Percentiles rank a stretch among this genome's conserved stretches.
These are phyloP conservation scores for Wickerhamomyces rabaulensis DNA, from an alignment of 805 yeast genomes.

Conservation along the genomic window DNA sequence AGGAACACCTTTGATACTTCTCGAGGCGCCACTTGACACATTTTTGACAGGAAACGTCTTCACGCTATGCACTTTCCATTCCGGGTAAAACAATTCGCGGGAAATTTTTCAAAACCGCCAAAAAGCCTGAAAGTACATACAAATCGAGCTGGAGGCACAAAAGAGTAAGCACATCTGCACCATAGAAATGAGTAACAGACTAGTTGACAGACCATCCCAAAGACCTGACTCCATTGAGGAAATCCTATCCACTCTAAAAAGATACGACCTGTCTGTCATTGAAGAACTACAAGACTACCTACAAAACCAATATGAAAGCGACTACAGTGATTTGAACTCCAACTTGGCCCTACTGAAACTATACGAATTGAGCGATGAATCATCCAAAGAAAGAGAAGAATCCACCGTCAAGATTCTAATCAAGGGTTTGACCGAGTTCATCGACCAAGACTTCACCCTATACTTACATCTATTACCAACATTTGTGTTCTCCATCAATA, in stretches of 20 bases:
- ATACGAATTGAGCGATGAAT: slow-evolving; percentile 32
- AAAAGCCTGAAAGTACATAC: neutral
- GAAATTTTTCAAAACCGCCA: neutral
- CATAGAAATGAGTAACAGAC: slow-evolving; percentile 25
- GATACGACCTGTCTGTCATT: slow-evolving; percentile 40
- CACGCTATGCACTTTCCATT: neutral
- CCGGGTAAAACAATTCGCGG: neutral
- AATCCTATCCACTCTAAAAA: slow-evolving; percentile 35
- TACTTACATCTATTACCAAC: slow-evolving; percentile 42
- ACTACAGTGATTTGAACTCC: slow-evolving; percentile 36
- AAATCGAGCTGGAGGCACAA: neutral
- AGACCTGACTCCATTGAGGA: slow-evolving; percentile 37
- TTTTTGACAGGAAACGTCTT: no score
- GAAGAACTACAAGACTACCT: slow-evolving; percentile 41
- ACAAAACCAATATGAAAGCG: slow-evolving; percentile 31
- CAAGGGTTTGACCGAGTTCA: slow-evolving; percentile 36
- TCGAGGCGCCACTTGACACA: no score
- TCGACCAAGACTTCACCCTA: slow-evolving; percentile 37
- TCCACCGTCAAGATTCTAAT: slow-evolving; percentile 33
- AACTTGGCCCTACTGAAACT: slow-evolving; percentile 42
- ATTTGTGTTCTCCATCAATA: slow-evolving; percentile 24
- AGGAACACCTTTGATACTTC: no score
- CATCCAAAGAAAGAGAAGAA: slow-evolving; percentile 32
- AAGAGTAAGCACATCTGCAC: neutral
- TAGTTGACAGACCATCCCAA: slow-evolving; percentile 27